Base-by-base conservation (phyloP, 345 rosid genomes). In the Melaleuca quinquenervia region DNA sequence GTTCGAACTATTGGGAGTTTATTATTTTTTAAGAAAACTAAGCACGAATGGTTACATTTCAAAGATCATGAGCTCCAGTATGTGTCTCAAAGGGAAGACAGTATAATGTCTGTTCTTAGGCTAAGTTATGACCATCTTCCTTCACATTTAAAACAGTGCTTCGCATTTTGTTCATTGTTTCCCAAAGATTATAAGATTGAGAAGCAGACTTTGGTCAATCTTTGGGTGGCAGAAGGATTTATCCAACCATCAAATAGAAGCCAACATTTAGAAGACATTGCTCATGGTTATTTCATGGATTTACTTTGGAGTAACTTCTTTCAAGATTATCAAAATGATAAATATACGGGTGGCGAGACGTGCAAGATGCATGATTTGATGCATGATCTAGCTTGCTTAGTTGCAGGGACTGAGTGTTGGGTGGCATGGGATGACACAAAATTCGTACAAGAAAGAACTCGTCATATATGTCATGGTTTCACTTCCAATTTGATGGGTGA, bases 201-300 rank as follows among this genome's bases (percentile, higher is more conserved):
- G 0, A 82, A 60, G 52, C 58, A 74, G 2, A 84, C 83, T 29
- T 45, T 91, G 21, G 83, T 88, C 36, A 41, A 84, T 24, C 84
- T 87, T 5, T 88, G 90, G 92, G 41, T 88, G 50, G 89, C 89
- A 15, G 83, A 82, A 26, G 92, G 91, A 7, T 86, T 88, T 29
- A 84, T 89, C 55, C 84, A 22, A 27, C 51, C 88, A 22, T 41
- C 82, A 20, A 22, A n/a, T 11, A 54, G 41, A 62, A 48, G 32
- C 15, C 83, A 16, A 50, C n/a, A 62, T 15, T 83, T 52, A 2
- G 87, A 87, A 84, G 83, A 29, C 11, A 49, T 86, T 13, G 92
- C 89, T 26, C 50, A 60, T 27, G 84, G 78, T 36, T 89, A 87
- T 50, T 85, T 90, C 48, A 70, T 85, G 70, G 86, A 88, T 41